Base-by-base conservation (phyloP, 225 moss, liverwort and hornwort species). In the Marchantia paleacea region DNA sequence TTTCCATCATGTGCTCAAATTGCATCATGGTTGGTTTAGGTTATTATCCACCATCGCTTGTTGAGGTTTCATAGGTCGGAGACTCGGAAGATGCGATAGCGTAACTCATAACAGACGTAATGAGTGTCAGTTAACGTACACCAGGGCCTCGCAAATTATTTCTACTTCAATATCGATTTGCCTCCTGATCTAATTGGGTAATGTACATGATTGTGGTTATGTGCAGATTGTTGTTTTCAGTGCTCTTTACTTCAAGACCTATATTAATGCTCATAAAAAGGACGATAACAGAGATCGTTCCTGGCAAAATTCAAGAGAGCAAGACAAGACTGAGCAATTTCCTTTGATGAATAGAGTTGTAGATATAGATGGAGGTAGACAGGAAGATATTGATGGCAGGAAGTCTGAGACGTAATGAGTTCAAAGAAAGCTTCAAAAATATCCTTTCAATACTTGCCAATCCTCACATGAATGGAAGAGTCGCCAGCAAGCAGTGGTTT, bases 171-270 rank as follows among this genome's bases (percentile, higher is more conserved):
- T 75, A 25, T 11, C 28, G 72, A 13, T 51, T 28, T 60, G 8
- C 28, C 29, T 12, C 8, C 55, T 16, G 39, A 25, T 39, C 24
- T 28, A 73, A 55, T 22, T 12, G 11, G 67, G 22, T 64, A 22
- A 57, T 49, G 15, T 14, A 6, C 10, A 19, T 57, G 49, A 26
- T 13, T 25, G 54, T 65, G 55, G 76, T 20, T 14, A 62, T 83
- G 55, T 86, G 83, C 88, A 90, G 90, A 84, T 82, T 75, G 85
- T 94, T 85, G 96, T 97, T 64, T 97, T 97, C 80, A 91, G 91
- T 85, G 88, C 96, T 69, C 87, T 97, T n/a, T 97, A 97, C 75
- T 88, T 82, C 63, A 97, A 91, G 80, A 85, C 96, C 18, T 97
- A 91, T 80, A 60, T 87, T 24, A 80, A 63, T 2, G 80, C 81